Percentiles rank a stretch among this genome's conserved stretches.
Evolutionary conservation across 2,329 filamentous ascomycete species (phyloP).

Genomic region (Aspergillus fischeri): DNA sequence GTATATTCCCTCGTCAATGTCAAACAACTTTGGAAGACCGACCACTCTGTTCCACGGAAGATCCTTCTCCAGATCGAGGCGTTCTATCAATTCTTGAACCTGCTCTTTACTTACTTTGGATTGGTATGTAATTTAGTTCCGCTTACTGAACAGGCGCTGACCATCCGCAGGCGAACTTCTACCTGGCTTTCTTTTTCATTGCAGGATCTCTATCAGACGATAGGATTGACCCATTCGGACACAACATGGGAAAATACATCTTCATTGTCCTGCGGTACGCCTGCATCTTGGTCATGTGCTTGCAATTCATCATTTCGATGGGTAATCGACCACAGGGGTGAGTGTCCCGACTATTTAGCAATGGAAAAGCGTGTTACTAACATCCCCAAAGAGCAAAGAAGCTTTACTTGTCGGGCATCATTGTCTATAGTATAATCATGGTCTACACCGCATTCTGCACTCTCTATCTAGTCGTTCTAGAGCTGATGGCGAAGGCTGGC

Average conservation of each 20-base stretch:
- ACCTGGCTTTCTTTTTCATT: slow-evolving; percentile 97
- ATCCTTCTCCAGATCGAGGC: slow-evolving; percentile 92
- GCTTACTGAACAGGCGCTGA: slow-evolving; percentile 11
- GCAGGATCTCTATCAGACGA: slow-evolving; percentile 81
- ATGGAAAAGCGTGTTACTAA: slow-evolving; percentile 4
- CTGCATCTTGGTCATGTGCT: slow-evolving; percentile 80
- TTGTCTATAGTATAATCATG: slow-evolving; percentile 94
- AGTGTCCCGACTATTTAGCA: slow-evolving; percentile 15
- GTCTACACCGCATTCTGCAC: slow-evolving; percentile 86
- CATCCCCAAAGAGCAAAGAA: slow-evolving; percentile 60
- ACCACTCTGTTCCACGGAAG: slow-evolving; percentile 86
- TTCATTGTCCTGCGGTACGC: slow-evolving; percentile 83
- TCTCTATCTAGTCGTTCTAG: slow-evolving; percentile 82
- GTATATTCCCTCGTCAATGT: slow-evolving; percentile 97
- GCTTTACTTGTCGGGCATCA: slow-evolving; percentile 82
- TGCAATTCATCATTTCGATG: slow-evolving; percentile 94
- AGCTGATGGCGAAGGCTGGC: slow-evolving; percentile 57
- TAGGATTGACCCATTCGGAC: slow-evolving; percentile 82
- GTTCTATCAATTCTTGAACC: slow-evolving; percentile 85
- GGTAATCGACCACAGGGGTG: slow-evolving; percentile 90
- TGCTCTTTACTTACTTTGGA: slow-evolving; percentile 96
- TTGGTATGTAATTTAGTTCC: slow-evolving; percentile 46
- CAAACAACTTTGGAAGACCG: slow-evolving; percentile 85
- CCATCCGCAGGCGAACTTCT: slow-evolving; percentile 74
- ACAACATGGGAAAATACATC: slow-evolving; percentile 76